Percentiles rank a stretch among this genome's conserved stretches.
phyloP scores from a whole-genome alignment of 1,284 basidiomycete species.

The Apiotrichum mycotoxinovorans region DNA sequence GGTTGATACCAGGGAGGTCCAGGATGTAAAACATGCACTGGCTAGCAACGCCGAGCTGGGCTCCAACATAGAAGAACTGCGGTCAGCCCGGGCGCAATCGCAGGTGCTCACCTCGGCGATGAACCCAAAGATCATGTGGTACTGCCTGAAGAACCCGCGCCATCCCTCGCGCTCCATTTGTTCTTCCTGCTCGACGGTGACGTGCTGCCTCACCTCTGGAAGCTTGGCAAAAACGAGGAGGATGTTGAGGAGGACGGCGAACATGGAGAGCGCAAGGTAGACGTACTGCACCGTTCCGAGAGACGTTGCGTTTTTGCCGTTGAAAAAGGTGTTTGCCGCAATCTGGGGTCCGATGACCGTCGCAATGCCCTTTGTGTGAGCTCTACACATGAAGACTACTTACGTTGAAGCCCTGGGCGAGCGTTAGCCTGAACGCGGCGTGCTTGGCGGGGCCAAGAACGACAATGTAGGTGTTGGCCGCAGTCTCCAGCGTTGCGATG shows the following conservation, averaged over 20 bases:
- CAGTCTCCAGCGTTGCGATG: constrained; percentile 37
- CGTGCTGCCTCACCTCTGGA: constrained; percentile 32
- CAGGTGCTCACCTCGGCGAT: too few relatives aligned
- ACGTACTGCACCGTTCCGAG: constrained; percentile 38
- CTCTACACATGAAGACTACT: too few relatives aligned
- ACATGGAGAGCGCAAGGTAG: constrained; percentile 32
- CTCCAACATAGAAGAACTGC: constrained; percentile 29
- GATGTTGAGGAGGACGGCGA: constrained; percentile 31
- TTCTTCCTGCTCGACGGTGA: constrained; percentile 23
- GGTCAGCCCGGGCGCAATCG: too few relatives aligned
- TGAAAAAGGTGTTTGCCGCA: constrained; percentile 37
- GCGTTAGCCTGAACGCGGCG: constrained; percentile 32
- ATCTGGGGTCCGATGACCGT: constrained; percentile 37
- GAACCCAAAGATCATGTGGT: constrained; percentile 31
- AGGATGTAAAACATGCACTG: constrained; percentile 32
- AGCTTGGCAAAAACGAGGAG: constrained; percentile 30
- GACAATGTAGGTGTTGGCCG: constrained; percentile 36
- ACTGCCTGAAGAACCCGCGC: constrained; percentile 31
- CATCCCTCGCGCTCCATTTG: constrained; percentile 21
- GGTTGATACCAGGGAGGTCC: constrained; percentile 22
- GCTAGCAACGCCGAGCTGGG: constrained; percentile 36
- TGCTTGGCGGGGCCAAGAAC: constrained; percentile 33
- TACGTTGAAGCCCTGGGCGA: constrained; percentile 39
- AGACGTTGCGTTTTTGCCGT: constrained; percentile 22
- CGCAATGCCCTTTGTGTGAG: too few relatives aligned